Conservation (phyloP, 305 asterid genomes). For the Withania somnifera region DNA sequence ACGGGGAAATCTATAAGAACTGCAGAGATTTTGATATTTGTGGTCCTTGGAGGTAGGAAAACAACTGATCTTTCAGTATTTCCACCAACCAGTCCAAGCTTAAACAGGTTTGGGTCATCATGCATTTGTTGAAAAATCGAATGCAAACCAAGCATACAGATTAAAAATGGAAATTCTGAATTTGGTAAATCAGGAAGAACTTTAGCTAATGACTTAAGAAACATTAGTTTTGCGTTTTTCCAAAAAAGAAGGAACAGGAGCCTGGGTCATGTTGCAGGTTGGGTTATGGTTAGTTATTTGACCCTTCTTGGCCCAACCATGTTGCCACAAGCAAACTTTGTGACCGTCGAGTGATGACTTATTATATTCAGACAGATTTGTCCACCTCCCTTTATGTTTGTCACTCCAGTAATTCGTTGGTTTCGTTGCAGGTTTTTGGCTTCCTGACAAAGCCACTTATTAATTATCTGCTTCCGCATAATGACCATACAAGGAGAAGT, state of each 20-base stretch:
- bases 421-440: conserved; percentile 61
- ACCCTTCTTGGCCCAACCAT: not conserved
- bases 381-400: conserved; percentile 18
- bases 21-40: not conserved
- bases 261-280: not conserved
- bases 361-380: not conserved
- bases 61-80: not conserved
- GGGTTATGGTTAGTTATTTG: not conserved
- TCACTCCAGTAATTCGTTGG: conserved; percentile 44
- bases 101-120: not conserved
- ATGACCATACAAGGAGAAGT: conserved; percentile 4
- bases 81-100: not conserved
- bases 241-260: not conserved
- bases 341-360: not conserved
- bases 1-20: not conserved
- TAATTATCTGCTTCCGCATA: conserved; percentile 45
- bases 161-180: too few species aligned
- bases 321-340: not conserved
- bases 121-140: not conserved
- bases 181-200: too few species aligned
- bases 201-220: not conserved
- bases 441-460: conserved; percentile 74
- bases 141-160: too few species aligned
- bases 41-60: not conserved
- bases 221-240: not conserved